A percentile compares a stretch with the other conserved stretches of the same genome.
phyloP scores from a whole-genome alignment of 768 basidiomycete species.

The Mycena venus region DNA sequence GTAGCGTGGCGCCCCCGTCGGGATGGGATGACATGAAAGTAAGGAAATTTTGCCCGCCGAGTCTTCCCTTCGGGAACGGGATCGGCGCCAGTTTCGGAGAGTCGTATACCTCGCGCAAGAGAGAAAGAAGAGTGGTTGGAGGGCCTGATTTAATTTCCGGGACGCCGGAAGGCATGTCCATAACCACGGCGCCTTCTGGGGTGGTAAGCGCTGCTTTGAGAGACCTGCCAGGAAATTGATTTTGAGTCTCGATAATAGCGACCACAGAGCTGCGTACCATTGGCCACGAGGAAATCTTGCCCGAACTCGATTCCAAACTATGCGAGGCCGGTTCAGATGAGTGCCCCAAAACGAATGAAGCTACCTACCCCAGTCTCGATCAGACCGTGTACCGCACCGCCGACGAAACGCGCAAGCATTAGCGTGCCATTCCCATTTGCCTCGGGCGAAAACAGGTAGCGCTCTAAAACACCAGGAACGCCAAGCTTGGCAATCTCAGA shows the following conservation, averaged over 20 bases:
- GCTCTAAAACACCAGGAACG: slow-evolving; percentile 56
- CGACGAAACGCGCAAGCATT: slow-evolving; percentile 42
- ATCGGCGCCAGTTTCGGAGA: background rate
- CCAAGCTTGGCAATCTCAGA: slow-evolving; percentile 54
- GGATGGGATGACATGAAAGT: background rate
- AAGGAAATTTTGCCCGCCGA: background rate
- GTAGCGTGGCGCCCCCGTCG: background rate
- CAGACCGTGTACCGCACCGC: background rate
- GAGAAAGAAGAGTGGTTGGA: background rate
- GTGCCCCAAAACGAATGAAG: background rate
- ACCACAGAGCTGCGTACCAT: background rate
- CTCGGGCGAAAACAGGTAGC: slow-evolving; percentile 57
- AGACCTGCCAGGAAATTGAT: background rate
- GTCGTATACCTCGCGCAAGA: slow-evolving; percentile 14
- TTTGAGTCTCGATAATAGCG: background rate
- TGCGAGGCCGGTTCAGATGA: background rate
- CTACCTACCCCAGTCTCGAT: slow-evolving; percentile 8
- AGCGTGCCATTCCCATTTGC: slow-evolving; percentile 47
- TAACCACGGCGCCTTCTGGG: background rate
- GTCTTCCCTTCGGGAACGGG: background rate
- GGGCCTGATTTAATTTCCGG: slow-evolving; percentile 7
- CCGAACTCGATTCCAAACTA: slow-evolving; percentile 25
- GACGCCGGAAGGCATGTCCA: slow-evolving; percentile 4
- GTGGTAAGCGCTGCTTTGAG: background rate
- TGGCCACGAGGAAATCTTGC: slow-evolving; percentile 4